These are phyloP conservation scores for Sphagnum fallax DNA, from an alignment of 228 moss, liverwort and hornwort species.

Conservation along the genomic window DNA sequence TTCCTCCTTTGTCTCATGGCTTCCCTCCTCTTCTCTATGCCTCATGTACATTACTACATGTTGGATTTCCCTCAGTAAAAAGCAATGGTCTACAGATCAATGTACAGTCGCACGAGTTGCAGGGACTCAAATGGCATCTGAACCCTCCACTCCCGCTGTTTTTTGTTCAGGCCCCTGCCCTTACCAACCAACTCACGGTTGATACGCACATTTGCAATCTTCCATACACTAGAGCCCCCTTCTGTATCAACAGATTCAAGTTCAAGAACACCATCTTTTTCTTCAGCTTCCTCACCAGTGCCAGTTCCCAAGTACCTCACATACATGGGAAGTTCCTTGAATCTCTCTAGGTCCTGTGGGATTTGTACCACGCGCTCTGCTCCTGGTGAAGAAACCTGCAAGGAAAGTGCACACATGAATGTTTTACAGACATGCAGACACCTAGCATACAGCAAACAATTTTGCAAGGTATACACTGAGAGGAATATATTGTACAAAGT, in stretches of 20 bases:
- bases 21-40: too few relatives aligned
- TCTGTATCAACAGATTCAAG: slow-evolving; percentile 58
- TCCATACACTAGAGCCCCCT: slow-evolving; percentile 66
- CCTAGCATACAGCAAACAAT: too few relatives aligned
- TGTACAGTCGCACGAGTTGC: slow-evolving; percentile 75
- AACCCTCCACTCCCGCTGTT: slow-evolving; percentile 82
- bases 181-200: slow-evolving; percentile 76
- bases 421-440: too few relatives aligned
- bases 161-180: slow-evolving; percentile 81
- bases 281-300: slow-evolving; percentile 19
- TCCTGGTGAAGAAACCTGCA: slow-evolving; percentile 89
- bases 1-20: too few relatives aligned
- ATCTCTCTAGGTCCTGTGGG: slow-evolving; percentile 76
- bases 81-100: slow-evolving; percentile 45
- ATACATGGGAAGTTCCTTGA: slow-evolving; percentile 95
- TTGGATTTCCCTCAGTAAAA: neutral
- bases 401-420: neutral
- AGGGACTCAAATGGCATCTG: slow-evolving; percentile 46
- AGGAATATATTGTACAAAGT: too few relatives aligned
- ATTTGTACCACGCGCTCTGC: slow-evolving; percentile 84
- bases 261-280: slow-evolving; percentile 76
- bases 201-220: slow-evolving; percentile 78
- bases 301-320: slow-evolving; percentile 62
- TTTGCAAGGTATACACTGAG: too few relatives aligned
- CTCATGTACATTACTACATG: too few relatives aligned